Evolutionary conservation across 768 basidiomycete species (phyloP).

Genomic region (Leccinum broughii): DNA sequence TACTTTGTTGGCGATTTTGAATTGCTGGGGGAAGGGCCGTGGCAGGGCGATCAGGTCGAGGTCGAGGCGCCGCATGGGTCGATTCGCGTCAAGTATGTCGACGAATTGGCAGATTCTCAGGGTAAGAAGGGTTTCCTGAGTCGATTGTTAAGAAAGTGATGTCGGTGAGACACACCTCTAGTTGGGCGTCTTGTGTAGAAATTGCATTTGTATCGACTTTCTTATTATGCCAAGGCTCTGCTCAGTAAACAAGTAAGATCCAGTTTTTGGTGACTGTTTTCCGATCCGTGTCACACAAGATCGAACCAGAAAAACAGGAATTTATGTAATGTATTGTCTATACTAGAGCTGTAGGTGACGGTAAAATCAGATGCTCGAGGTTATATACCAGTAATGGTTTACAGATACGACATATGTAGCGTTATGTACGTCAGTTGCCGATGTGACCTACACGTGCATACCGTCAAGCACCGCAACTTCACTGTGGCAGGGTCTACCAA

Average conservation of each 20-base stretch:
- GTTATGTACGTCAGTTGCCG: conserved; percentile 6
- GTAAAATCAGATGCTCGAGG: not conserved
- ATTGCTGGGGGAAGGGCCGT: conserved; percentile 15
- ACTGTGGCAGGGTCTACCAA: not conserved
- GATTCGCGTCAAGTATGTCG: conserved; percentile 21
- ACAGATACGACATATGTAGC: conserved; percentile 12
- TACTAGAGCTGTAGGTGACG: not conserved
- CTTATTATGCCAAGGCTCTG: no score
- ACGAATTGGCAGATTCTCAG: conserved; percentile 9
- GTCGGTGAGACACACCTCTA: not conserved
- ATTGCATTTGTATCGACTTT: not conserved
- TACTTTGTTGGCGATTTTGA: conserved; percentile 30
- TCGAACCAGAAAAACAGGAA: not conserved
- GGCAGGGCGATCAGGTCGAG: conserved; percentile 25
- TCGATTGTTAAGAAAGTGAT: conserved; percentile 21
- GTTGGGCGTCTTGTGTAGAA: not conserved
- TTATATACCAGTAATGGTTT: not conserved
- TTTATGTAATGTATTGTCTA: not conserved
- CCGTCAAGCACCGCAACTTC: no score
- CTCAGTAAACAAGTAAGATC: no score
- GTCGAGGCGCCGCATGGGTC: conserved; percentile 19
- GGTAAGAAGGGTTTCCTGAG: conserved; percentile 19
- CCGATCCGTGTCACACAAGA: not conserved
- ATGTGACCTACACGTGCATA: no score
- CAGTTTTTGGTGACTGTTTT: not conserved